These are phyloP conservation scores for Podospora comata DNA, from an alignment of 495 filamentous ascomycete species.

Conservation along the genomic window DNA sequence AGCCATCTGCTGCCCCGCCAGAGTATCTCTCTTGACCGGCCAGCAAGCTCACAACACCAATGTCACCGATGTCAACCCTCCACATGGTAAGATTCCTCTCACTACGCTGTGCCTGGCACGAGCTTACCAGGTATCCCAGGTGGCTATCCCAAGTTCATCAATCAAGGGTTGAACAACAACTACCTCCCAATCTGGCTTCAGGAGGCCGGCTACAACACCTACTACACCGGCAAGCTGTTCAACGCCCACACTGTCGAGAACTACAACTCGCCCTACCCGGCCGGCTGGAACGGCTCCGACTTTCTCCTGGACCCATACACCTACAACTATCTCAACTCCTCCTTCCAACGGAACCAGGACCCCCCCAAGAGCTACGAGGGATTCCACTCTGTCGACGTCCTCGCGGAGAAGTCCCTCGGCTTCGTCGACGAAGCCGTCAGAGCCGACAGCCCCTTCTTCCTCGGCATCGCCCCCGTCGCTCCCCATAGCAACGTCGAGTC, in stretches of 20 bases:
- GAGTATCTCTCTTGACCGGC: constrained; percentile 63
- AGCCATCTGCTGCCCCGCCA: constrained; percentile 61
- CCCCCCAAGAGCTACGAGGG: constrained; percentile 55
- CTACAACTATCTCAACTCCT: constrained; percentile 66
- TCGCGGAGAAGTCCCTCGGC: constrained; percentile 58
- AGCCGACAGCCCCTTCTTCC: constrained; percentile 57
- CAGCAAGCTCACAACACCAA: constrained; percentile 71
- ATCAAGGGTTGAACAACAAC: constrained; percentile 61
- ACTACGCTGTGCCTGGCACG: not conserved
- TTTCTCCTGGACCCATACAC: constrained; percentile 71
- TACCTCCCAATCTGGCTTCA: constrained; percentile 71
- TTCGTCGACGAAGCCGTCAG: constrained; percentile 61
- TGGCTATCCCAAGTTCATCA: constrained; percentile 68
- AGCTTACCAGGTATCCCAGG: constrained; percentile 36
- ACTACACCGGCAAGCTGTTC: constrained; percentile 71
- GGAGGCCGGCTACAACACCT: constrained; percentile 66
- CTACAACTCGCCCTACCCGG: constrained; percentile 55
- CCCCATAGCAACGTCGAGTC: constrained; percentile 57
- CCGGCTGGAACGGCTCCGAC: constrained; percentile 58
- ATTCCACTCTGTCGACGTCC: constrained; percentile 59
- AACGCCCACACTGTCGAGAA: constrained; percentile 60
- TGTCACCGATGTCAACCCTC: constrained; percentile 65
- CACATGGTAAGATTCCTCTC: constrained; percentile 45
- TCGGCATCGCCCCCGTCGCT: constrained; percentile 62
- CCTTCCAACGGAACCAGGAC: constrained; percentile 62